phyloP scores from a whole-genome alignment of 768 basidiomycete genomes.

The Arthromyces matolae region DNA sequence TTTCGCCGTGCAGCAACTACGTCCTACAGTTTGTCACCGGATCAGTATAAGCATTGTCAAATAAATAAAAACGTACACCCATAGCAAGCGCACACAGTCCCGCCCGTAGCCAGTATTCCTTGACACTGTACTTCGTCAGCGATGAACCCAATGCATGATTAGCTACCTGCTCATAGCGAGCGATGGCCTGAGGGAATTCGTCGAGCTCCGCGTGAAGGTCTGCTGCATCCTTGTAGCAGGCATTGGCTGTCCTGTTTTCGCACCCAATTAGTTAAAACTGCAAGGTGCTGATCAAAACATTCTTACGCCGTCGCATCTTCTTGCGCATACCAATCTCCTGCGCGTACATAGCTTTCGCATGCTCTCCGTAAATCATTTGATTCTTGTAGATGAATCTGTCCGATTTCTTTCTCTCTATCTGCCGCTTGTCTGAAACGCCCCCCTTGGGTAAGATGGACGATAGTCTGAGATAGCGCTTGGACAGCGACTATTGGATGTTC shows the following conservation, averaged over 20 bases:
- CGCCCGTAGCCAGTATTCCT: conserved; percentile 93
- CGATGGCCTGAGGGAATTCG: conserved; percentile 80
- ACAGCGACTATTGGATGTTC: conserved; percentile 79
- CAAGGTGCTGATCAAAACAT: background rate
- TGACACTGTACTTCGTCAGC: conserved; percentile 97
- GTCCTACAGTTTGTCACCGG: conserved; percentile 49
- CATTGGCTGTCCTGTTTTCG: conserved; percentile 94
- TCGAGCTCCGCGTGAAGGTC: conserved; percentile 90
- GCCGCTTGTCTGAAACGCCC: conserved; percentile 97
- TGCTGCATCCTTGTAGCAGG: conserved; percentile 94
- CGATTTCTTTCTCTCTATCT: conserved; percentile 97
- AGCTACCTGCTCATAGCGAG: conserved; percentile 88
- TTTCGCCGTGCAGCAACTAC: conserved; percentile 79
- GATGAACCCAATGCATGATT: conserved; percentile 73
- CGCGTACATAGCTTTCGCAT: conserved; percentile 86
- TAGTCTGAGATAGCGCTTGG: conserved; percentile 79
- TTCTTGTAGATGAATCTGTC: conserved; percentile 87
- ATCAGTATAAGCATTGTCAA: background rate
- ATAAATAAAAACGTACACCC: conserved; percentile 50
- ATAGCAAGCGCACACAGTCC: conserved; percentile 86
- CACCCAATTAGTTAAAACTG: background rate
- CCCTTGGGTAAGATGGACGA: conserved; percentile 72
- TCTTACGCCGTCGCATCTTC: conserved; percentile 95
- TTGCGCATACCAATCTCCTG: conserved; percentile 96
- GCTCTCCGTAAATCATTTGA: conserved; percentile 76